Evolutionary conservation across 2,329 filamentous ascomycete genomes (phyloP), one percentile per base, ranked within the genome.

Genomic region (Blastomyces emzantsi): DNA sequence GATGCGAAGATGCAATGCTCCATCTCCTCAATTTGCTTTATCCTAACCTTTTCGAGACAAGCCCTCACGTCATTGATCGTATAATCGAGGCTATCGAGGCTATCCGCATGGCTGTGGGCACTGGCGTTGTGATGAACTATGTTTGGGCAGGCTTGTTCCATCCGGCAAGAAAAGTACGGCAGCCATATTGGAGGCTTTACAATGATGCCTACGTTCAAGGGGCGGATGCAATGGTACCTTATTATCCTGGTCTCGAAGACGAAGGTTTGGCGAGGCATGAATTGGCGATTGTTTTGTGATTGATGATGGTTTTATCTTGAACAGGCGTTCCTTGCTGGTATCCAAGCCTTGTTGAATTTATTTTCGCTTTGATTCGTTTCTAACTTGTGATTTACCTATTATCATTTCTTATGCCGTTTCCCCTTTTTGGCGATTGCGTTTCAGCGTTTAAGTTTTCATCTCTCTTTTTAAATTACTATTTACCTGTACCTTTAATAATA

Each of bases 121-220:
- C 92, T 0, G 94, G 94, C 2, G 80, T 95, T 28, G 90, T 97
- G 45, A 89, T 99, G 83, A 99, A 99, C 79, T 99, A 99, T 75
- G 88, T 97, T 65, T 97, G 92, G 92, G 93, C 94, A 0, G 94
- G 94, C 22, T 81, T 99, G 22, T 99, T 99, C 82, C 95, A 99
- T 74, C 93, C 94, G 0, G 94, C 94, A 2, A 85, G 94, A 66
- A 97, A 97, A 79, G 94, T 99, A 62, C 85, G 94, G 66, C 88
- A 86, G 67, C 94, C 95, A 25, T 99, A 97, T 79, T 99, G 94
- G 93, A 83, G 94, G 64, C 80, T 99, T 54, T 97, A 97, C 79
- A 99, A 99, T 71, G 92, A 97, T 75, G 91, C 92, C 3, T 99
- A 99, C 73, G 93, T 97, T 58, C 90, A 96, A 73, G 87, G 85